These are phyloP conservation scores for Pedinophyceae sp. DNA, from an alignment of 139 green algal species.

Conservation along the genomic window DNA sequence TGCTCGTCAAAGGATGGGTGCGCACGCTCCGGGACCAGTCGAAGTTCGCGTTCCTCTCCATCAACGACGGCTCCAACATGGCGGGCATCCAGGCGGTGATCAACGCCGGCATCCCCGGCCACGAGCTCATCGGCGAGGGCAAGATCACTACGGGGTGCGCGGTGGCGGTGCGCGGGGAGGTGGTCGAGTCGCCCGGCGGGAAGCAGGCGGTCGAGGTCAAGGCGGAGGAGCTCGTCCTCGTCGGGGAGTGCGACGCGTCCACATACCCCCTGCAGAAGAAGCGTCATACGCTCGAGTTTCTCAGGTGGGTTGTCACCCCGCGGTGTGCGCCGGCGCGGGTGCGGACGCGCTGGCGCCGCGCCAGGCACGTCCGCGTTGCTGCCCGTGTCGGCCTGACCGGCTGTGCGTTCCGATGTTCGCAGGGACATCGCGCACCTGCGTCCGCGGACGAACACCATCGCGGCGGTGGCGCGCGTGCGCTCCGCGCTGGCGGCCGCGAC, in stretches of 20 bases:
- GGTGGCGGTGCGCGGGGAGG: conserved; percentile 11
- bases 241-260: conserved; percentile 14
- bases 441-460: conserved; percentile 90
- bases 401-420: background rate
- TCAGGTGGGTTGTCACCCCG: background rate
- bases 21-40: conserved; percentile 27
- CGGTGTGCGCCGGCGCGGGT: too few species aligned
- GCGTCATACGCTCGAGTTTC: conserved; percentile 32
- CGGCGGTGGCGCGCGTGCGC: conserved; percentile 81
- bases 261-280: conserved; percentile 38
- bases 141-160: conserved; percentile 19
- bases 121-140: conserved; percentile 14
- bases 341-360: too few species aligned
- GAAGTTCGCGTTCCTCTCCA: conserved; percentile 24
- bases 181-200: conserved; percentile 11
- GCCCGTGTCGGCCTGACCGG: background rate
- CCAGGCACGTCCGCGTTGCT: too few species aligned
- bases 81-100: conserved; percentile 24
- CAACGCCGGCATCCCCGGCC: conserved; percentile 6
- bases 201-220: conserved; percentile 19
- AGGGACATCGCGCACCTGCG: conserved; percentile 48
- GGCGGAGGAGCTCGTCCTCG: background rate
- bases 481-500: conserved; percentile 89
- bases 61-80: conserved; percentile 27
- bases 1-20: conserved; percentile 26